These are phyloP conservation scores for Pythium chondricola DNA, from an alignment of 352 stramenopile genomes.

Conservation along the genomic window DNA sequence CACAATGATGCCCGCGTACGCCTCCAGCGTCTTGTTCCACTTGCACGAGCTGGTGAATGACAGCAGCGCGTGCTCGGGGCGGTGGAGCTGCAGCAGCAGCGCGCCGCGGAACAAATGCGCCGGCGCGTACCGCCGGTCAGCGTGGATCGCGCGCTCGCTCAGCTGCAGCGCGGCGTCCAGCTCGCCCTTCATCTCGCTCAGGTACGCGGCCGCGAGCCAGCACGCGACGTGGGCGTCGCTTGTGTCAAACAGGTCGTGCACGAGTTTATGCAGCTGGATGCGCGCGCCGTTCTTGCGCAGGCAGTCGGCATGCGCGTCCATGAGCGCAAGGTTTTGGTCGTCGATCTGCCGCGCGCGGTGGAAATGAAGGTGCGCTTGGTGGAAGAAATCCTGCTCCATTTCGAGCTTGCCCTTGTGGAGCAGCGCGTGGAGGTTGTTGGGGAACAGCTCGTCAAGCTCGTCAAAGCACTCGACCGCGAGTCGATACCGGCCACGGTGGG, in stretches of 20 bases:
- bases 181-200: conserved; percentile 69
- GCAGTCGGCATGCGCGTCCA: conserved; percentile 64
- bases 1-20: conserved; percentile 64
- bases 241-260: conserved; percentile 64
- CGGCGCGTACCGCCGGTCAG: conserved; percentile 30
- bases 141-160: conserved; percentile 52
- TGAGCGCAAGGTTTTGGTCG: conserved; percentile 46
- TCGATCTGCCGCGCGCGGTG: conserved; percentile 56
- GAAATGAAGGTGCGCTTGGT: conserved; percentile 50
- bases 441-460: conserved; percentile 32
- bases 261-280: conserved; percentile 55
- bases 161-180: conserved; percentile 65
- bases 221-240: conserved; percentile 42
- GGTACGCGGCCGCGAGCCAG: conserved; percentile 74
- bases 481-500: conserved; percentile 33
- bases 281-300: conserved; percentile 38
- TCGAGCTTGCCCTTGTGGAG: conserved; percentile 49
- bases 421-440: conserved; percentile 58
- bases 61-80: conserved; percentile 54
- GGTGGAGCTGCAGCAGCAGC: conserved; percentile 50
- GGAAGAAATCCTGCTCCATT: conserved; percentile 53
- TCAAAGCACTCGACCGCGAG: conserved; percentile 21
- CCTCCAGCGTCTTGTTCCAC: conserved; percentile 53
- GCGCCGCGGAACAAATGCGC: conserved; percentile 58
- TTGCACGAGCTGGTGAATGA: conserved; percentile 62